phyloP scores from a whole-genome alignment of 192 early-diverging fungal species.

The Gonapodya sp. region DNA sequence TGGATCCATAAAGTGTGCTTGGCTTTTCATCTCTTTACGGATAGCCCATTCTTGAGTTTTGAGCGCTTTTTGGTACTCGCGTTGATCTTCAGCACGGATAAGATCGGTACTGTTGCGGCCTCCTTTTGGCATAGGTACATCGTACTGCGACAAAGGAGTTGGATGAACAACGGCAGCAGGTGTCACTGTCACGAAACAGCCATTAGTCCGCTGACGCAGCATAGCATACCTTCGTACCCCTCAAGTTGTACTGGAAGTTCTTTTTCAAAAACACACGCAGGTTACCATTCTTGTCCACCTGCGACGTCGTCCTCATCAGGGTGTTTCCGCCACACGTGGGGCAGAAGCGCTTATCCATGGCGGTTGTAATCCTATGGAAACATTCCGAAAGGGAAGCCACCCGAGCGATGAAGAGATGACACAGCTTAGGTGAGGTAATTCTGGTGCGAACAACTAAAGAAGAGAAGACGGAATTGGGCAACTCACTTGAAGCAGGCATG shows the following conservation, averaged over 20 bases:
- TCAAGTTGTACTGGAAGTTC: slow-evolving; percentile 80
- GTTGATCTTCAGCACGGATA: slow-evolving; percentile 84
- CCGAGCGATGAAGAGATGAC: neutral
- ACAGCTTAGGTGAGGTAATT: neutral
- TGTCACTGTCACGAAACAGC: neutral
- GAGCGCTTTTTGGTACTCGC: slow-evolving; percentile 63
- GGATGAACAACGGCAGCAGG: neutral
- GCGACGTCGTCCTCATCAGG: slow-evolving; percentile 70
- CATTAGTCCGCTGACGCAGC: neutral
- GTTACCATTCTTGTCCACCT: slow-evolving; percentile 68
- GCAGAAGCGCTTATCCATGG: slow-evolving; percentile 90
- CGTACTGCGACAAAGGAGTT: slow-evolving; percentile 36
- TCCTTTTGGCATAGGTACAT: slow-evolving; percentile 73
- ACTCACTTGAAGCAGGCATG: slow-evolving; percentile 82
- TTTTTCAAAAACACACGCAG: slow-evolving; percentile 76
- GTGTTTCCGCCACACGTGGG: slow-evolving; percentile 82
- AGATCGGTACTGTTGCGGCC: slow-evolving; percentile 65
- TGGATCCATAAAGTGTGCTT: slow-evolving; percentile 53
- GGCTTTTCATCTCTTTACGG: slow-evolving; percentile 28
- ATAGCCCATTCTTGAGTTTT: slow-evolving; percentile 20
- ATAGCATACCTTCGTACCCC: slow-evolving; percentile 63
- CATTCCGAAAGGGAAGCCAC: no score
- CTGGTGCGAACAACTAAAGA: neutral
- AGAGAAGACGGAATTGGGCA: neutral
- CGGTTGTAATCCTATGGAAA: slow-evolving; percentile 58